Base-by-base conservation (phyloP, 768 basidiomycete genomes). In the Strobilomyces confusus region DNA sequence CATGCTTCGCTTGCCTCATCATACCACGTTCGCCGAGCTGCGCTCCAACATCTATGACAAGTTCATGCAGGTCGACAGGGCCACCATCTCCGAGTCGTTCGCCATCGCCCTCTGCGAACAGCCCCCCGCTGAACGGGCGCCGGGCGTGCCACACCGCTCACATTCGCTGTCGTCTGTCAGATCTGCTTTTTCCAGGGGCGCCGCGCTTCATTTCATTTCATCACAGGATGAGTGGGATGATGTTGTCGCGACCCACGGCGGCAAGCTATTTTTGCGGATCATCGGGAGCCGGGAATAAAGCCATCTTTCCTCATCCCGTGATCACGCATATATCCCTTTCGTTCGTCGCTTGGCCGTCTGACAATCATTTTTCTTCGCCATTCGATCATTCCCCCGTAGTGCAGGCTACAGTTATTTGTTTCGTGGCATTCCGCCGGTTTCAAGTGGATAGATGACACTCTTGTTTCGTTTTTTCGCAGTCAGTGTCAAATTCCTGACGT, bases 201-300 rank as follows among this genome's bases (percentile, higher is more conserved):
- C 65, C 12, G 48, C 69, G 38, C 65, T 80, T 63, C 72, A 77
- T 49, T 75, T 78, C 55, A 73, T 88, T 41, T 67, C 74, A 9
- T 77, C 75, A 13, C 79, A 85, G 55, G 71, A 69, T n/a, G 81
- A 86, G 44, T 89, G 87, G 87, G 73, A 78, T 53, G 69, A 73
- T 11, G 74, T 80, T 7, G 68, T 77, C 29, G 63, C 74, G 11
- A 65, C 71, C 26, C 69, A 75, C 51, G 70, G 75, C 4, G 68
- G 66, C 52, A 89, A 86, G 65, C 72, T 89, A 19, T 71, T 78
- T 0, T 72, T 90, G 22, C 78, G 80, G 44, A 72, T 89, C 51
- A 70, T 70, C 9, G 69, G 69, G 45, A 70, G 68, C 41, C 58
- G 58, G 11, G 66, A 54, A 22, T 70, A 37, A 60, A 43, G 30